phyloP scores from a whole-genome alignment of 2,329 filamentous ascomycete species.

The Stemphylium lycopersici region DNA sequence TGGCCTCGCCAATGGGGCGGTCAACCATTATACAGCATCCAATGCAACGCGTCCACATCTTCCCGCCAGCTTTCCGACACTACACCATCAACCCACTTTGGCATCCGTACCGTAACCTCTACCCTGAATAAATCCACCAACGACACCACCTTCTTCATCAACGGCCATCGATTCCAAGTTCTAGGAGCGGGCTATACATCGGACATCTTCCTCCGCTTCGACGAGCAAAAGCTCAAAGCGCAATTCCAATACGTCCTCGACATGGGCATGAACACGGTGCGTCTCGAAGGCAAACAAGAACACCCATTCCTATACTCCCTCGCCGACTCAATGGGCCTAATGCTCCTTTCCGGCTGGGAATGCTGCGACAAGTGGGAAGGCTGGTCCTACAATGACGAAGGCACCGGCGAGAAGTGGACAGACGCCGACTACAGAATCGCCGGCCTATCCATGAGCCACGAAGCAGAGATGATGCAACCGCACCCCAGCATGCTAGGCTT shows the following conservation, averaged over 20 bases:
- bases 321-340: conserved; percentile 64
- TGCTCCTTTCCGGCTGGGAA: conserved; percentile 69
- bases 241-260: conserved; percentile 63
- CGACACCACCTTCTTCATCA: conserved; percentile 63
- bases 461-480: conserved; percentile 64
- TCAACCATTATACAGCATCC: conserved; percentile 59
- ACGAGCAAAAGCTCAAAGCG: conserved; percentile 53
- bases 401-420: conserved; percentile 54
- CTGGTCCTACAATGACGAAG: conserved; percentile 66
- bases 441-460: conserved; percentile 63
- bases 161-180: conserved; percentile 64
- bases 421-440: conserved; percentile 63
- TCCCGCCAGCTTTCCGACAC: conserved; percentile 41
- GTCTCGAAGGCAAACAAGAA: conserved; percentile 69
- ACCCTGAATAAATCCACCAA: conserved; percentile 56
- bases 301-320: conserved; percentile 66
- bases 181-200: conserved; percentile 66
- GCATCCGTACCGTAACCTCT: conserved; percentile 62
- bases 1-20: conserved; percentile 67
- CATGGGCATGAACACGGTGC: conserved; percentile 67
- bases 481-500: conserved; percentile 66
- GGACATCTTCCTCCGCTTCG: conserved; percentile 67
- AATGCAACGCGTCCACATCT: conserved; percentile 35
- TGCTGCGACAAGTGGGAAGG: conserved; percentile 73
- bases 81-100: conserved; percentile 52